A percentile compares a stretch with the other conserved stretches of the same genome.
Conservation (phyloP, 805 yeast genomes). For the Ogataea pignaliae region DNA sequence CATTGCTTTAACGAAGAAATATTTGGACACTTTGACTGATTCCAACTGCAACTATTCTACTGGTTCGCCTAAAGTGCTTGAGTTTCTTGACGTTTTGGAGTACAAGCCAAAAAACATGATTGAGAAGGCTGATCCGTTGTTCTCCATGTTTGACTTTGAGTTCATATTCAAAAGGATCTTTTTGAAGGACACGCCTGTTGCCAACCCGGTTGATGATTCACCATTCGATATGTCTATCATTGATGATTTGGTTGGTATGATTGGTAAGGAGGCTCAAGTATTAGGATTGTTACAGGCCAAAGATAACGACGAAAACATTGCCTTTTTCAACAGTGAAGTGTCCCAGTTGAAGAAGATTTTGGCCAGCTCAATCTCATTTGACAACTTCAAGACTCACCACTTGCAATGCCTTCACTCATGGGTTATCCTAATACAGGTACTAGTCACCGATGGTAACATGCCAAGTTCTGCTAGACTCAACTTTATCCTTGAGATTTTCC, state of each 20-base stretch:
- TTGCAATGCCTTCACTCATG: conserved; percentile 70
- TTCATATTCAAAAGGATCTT: conserved; percentile 39
- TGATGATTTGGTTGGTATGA: conserved; percentile 26
- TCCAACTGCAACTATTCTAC: conserved; percentile 40
- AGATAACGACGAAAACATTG: conserved; percentile 11
- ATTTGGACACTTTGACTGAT: conserved; percentile 50
- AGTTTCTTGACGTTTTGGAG: conserved; percentile 68
- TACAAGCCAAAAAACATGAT: conserved; percentile 45
- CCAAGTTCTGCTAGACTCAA: conserved; percentile 42
- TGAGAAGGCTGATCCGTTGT: conserved; percentile 33
- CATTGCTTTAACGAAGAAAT: conserved; percentile 46
- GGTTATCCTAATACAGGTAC: conserved; percentile 73
- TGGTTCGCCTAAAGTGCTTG: conserved; percentile 64
- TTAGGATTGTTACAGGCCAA: conserved; percentile 22
- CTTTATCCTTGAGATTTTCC: conserved; percentile 74
- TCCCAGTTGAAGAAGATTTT: conserved; percentile 34
- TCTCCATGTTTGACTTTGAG: conserved; percentile 35
- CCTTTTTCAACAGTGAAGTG: conserved; percentile 20
- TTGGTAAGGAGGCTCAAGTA: conserved; percentile 22
- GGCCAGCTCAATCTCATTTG: conserved; percentile 41
- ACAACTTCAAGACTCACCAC: conserved; percentile 48
- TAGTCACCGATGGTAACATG: conserved; percentile 60
- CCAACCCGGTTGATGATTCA: conserved; percentile 12
- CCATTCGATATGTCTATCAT: conserved; percentile 42
- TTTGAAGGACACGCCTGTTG: conserved; percentile 21